Evolutionary conservation across 257 asterid species (phyloP).

Genomic region (Perilla frutescens): DNA sequence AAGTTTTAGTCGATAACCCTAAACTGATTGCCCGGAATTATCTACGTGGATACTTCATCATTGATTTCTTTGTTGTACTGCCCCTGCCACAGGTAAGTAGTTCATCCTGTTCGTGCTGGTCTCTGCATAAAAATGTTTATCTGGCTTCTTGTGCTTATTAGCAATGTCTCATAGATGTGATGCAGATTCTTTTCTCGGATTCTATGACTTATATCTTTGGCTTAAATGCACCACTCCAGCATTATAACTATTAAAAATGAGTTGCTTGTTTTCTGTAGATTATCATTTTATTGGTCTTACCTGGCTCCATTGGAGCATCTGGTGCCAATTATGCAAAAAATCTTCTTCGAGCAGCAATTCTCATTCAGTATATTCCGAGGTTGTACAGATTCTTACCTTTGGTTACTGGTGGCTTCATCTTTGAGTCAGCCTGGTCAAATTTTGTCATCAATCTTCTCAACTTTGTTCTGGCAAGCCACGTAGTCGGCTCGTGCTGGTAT

Average conservation of each 20-base stretch:
- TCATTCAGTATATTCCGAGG: slow-evolving; percentile 78
- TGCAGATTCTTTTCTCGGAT: not conserved
- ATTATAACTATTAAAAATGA: no score
- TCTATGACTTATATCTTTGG: not conserved
- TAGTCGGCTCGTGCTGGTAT: slow-evolving; percentile 93
- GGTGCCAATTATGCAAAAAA: slow-evolving; percentile 73
- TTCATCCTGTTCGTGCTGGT: not conserved
- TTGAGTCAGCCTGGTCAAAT: slow-evolving; percentile 94
- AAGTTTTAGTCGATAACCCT: slow-evolving; percentile 80
- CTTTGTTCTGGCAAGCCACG: slow-evolving; percentile 76
- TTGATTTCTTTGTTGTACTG: slow-evolving; percentile 66
- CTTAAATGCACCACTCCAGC: no score
- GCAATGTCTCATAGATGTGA: not conserved
- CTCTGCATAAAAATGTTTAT: slow-evolving; percentile 9
- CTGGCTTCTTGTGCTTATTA: not conserved
- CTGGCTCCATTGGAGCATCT: slow-evolving; percentile 49
- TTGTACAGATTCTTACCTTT: slow-evolving; percentile 74
- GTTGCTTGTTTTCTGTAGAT: slow-evolving; percentile 51
- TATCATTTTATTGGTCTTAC: slow-evolving; percentile 66
- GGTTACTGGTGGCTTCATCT: slow-evolving; percentile 79
- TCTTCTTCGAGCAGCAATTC: slow-evolving; percentile 67
- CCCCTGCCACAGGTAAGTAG: slow-evolving; percentile 83
- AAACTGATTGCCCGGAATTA: slow-evolving; percentile 67
- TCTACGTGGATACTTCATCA: slow-evolving; percentile 55
- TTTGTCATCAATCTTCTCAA: slow-evolving; percentile 77